Evolutionary conservation across 345 rosid genomes (phyloP).

Genomic region (Ailanthus altissimus): DNA sequence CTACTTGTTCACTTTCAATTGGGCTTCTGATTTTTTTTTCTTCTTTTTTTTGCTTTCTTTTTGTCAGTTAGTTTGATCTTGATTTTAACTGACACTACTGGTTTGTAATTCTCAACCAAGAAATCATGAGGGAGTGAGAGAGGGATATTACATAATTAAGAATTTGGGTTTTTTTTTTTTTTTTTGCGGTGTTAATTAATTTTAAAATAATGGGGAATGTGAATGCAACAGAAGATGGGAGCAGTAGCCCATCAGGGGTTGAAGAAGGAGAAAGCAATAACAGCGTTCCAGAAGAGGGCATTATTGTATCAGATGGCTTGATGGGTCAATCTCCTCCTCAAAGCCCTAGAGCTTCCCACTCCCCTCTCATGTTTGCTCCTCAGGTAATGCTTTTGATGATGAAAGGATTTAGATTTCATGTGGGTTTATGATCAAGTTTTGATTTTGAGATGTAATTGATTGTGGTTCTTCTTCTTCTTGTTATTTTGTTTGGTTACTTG

Average conservation of each 20-base stretch:
- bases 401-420: background rate
- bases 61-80: background rate
- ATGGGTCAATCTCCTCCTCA: slow-evolving; percentile 97
- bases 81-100: background rate
- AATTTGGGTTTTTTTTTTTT: background rate
- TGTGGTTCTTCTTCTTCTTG: background rate
- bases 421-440: slow-evolving; percentile 5
- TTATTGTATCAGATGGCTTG: slow-evolving; percentile 53
- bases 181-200: background rate
- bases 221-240: slow-evolving; percentile 82
- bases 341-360: slow-evolving; percentile 77
- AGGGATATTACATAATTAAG: slow-evolving; percentile 21
- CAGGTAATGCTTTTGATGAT: slow-evolving; percentile 47
- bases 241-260: slow-evolving; percentile 51
- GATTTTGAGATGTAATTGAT: slow-evolving; percentile 4
- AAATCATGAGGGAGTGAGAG: slow-evolving; percentile 39
- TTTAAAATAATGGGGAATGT: slow-evolving; percentile 73
- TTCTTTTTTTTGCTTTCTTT: background rate
- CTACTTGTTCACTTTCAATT: background rate
- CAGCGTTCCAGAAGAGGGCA: slow-evolving; percentile 36
- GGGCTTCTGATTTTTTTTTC: background rate
- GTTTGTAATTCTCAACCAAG: slow-evolving; percentile 4
- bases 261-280: slow-evolving; percentile 48
- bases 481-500: background rate
- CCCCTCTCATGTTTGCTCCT: slow-evolving; percentile 93